Evolutionary conservation across 805 yeast species (phyloP).

Genomic region (Kluyveromyces siamensis): DNA sequence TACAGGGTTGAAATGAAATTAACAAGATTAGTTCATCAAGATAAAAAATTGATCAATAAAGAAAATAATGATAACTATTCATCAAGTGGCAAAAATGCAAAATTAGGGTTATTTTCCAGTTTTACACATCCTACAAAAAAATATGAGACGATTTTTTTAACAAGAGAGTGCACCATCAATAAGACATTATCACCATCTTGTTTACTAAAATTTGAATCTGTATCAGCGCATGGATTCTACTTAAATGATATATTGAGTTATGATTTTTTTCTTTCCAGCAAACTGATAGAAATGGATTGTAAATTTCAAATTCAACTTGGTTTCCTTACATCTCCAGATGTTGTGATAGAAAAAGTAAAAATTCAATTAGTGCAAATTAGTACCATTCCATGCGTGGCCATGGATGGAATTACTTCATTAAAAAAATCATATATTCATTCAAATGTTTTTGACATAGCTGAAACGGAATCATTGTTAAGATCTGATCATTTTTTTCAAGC

Average conservation of each 20-base stretch:
- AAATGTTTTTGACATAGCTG: background rate
- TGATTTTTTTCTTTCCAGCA: constrained; percentile 5
- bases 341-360: background rate
- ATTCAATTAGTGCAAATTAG: constrained; percentile 3
- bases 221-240: background rate
- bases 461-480: background rate
- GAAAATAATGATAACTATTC: background rate
- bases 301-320: constrained; percentile 5
- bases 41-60: background rate
- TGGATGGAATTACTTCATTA: background rate
- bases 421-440: constrained; percentile 1
- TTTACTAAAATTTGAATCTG: background rate
- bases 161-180: background rate
- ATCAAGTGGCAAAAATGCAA: background rate
- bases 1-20: constrained; percentile 8
- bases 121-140: background rate
- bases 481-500: background rate
- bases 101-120: background rate
- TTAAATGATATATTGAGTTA: constrained; percentile 2
- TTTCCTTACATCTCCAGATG: background rate
- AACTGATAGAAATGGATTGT: constrained; percentile 4
- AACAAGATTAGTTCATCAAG: background rate
- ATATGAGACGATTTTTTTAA: constrained; percentile 5
- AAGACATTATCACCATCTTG: constrained; percentile 4
- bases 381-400: constrained; percentile 4